A percentile compares a stretch with the other conserved stretches of the same genome.
Evolutionary conservation across 2,329 filamentous ascomycete species (phyloP).

Genomic region (Aspergillus persii): DNA sequence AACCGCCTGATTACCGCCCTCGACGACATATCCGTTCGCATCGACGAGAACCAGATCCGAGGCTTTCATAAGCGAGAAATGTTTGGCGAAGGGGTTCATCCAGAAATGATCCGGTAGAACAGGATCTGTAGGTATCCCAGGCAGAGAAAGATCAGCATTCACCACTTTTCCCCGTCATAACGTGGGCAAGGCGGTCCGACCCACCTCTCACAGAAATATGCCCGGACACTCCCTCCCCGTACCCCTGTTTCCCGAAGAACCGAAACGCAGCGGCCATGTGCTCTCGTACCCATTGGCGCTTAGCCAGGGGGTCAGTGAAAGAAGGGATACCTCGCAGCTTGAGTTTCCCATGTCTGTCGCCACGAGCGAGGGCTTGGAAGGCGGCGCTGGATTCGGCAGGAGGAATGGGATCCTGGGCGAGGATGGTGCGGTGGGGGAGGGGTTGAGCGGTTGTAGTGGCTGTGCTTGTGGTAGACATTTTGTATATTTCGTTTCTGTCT

Average conservation of each 20-base stretch:
- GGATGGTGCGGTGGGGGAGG: conserved; percentile 8
- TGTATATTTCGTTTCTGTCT: not conserved
- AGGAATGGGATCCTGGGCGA: conserved; percentile 13
- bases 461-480: conserved; percentile 10
- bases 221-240: conserved; percentile 42
- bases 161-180: too few species aligned
- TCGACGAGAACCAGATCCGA: conserved; percentile 43
- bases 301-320: conserved; percentile 41
- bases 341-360: conserved; percentile 34
- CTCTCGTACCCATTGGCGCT: conserved; percentile 55
- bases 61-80: conserved; percentile 43
- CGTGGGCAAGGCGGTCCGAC: not conserved
- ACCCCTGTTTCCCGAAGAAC: conserved; percentile 41
- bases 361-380: conserved; percentile 38
- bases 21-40: conserved; percentile 39
- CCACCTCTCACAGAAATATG: conserved; percentile 43
- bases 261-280: conserved; percentile 45
- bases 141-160: not conserved
- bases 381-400: conserved; percentile 25
- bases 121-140: conserved; percentile 26
- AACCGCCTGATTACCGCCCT: conserved; percentile 39
- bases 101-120: conserved; percentile 40
- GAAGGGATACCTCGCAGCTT: conserved; percentile 39
- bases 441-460: conserved; percentile 13
- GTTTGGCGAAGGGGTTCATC: conserved; percentile 42